Base-by-base conservation (phyloP, 345 rosid species). In the Brassica napus region DNA sequence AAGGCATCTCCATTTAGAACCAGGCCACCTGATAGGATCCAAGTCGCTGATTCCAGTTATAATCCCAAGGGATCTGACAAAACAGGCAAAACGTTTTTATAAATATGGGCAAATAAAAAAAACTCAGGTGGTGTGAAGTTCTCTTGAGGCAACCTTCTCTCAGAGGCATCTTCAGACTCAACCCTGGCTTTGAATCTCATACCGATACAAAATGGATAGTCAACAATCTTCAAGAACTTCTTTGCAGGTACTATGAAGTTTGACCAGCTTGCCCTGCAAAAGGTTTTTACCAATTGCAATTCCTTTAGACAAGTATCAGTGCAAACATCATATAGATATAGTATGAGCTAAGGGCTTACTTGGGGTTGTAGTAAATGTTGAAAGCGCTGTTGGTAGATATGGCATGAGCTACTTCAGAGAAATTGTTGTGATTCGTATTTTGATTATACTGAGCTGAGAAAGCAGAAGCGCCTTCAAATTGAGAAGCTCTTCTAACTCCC, bases 1-100 rank as follows among this genome's bases (percentile, higher is more conserved):
- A 63, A 95, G 89, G 84, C 97, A 90, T 87, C 92, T 87, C 99
- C 99, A 95, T 85, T 92, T 95, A 12, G 99, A 95, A 73, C 90
- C 87, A 72, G 94, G 91, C 99, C 99, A 95, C 79, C 98, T 82
- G 68, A 81, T 71, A 75, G 98, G 98, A 86, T 95, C 99, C 52
- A 89, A 69, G 69, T 95, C 99, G 72, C 90, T 87, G 72, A 92
- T 79, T 65, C 94, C 91, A 42, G 89, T 86, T 83, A 95, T 88
- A 65, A 93, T 81, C 65, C 99, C 99, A 24, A 88, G 83, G 77
- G 82, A 86, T 75, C 99, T 95, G 91, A 68, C 63, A 65, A 39
- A 83, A 66, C 39, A 68, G 68, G 30, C 11, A 9, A 44, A 67
- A 12, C 26, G 11, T 3, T 63, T 63, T 79, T 52, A 60, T 66